A percentile compares a stretch with the other conserved stretches of the same genome.
These are phyloP conservation scores for Suhomyces chickasaworum DNA, from an alignment of 1,139 yeast genomes.

Conservation along the genomic window DNA sequence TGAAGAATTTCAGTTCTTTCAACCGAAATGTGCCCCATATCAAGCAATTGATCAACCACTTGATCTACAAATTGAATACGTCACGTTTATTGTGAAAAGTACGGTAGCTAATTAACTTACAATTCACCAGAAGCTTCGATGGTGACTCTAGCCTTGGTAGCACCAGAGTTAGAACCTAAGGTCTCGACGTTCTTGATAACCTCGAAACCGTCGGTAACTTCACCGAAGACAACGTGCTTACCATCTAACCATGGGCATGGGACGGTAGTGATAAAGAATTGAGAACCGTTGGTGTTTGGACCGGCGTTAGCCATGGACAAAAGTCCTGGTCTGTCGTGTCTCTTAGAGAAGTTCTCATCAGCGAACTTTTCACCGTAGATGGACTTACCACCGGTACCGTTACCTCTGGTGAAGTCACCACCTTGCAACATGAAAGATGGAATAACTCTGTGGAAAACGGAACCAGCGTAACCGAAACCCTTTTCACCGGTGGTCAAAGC, in stretches of 20 bases:
- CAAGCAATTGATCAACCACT: no score
- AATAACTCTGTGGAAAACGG: constrained; percentile 97
- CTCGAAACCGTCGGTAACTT: constrained; percentile 88
- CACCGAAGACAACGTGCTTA: constrained; percentile 98
- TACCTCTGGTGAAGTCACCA: constrained; percentile 95
- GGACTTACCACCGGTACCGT: constrained; percentile 98
- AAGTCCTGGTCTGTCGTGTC: constrained; percentile 90
- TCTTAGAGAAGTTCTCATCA: constrained; percentile 89
- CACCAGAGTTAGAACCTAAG: constrained; percentile 82
- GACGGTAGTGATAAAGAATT: constrained; percentile 97
- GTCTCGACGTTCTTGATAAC: constrained; percentile 90
- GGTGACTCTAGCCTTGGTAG: constrained; percentile 74
- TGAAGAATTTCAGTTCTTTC: no score
- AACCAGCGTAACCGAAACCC: constrained; percentile 91
- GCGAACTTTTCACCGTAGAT: constrained; percentile 96
- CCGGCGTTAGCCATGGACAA: constrained; percentile 99
- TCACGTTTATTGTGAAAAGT: constrained; percentile 3
- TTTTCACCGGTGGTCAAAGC: constrained; percentile 96
- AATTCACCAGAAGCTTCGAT: constrained; percentile 87
- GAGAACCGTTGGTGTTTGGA: constrained; percentile 99
- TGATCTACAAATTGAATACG: background rate
- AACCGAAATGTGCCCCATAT: no score
- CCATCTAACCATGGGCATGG: constrained; percentile 97
- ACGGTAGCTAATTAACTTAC: constrained; percentile 29
- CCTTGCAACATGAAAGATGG: constrained; percentile 99